Evolutionary conservation across 1,139 yeast species (phyloP), one percentile per base, ranked within the genome.

Genomic region (Pneumocystis jirovecii): DNA sequence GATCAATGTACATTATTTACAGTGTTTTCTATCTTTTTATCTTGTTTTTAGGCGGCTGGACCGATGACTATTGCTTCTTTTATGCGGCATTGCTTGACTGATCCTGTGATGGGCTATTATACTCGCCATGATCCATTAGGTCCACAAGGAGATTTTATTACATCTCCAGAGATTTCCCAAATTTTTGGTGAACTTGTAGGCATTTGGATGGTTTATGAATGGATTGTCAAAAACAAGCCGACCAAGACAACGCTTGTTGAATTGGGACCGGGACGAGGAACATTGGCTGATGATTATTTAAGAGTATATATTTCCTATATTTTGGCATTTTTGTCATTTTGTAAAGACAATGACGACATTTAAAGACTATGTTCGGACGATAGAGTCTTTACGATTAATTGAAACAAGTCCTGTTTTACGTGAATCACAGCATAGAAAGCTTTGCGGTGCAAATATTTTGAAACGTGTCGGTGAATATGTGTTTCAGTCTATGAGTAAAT

Each of bases 111-210:
- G 68, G 96, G 96, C 0, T 89, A 89, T 74, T 89, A 89, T 73
- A 86, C 90, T 29, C 85, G 89, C 2, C 77, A 85, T 70, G 85
- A 88, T 70, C 96, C 96, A 0, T 77, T 89, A 59, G 89, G 88
- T 66, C 69, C 77, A 0, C 72, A 74, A 15, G 96, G 96, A 4
- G 96, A 89, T 74, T 89, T 89, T 73, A 81, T 86, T 66, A 89
- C 96, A 0, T 85, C 93, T 0, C 96, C 96, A 0, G 96, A 89
- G 75, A 87, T 89, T 64, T 86, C 95, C 3, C 89, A 89, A 62
- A 86, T 88, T 76, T 89, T 89, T 77, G 96, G 96, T 12, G 96
- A 89, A 73, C 82, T 88, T 78, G 80, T 88, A 65, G 96, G 95
- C 0, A 77, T 89, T 10, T 89, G 95, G 90, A 65, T 76, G 12